Conservation (phyloP, 192 early-diverging fungal genomes). For the Coemansia sp. region DNA sequence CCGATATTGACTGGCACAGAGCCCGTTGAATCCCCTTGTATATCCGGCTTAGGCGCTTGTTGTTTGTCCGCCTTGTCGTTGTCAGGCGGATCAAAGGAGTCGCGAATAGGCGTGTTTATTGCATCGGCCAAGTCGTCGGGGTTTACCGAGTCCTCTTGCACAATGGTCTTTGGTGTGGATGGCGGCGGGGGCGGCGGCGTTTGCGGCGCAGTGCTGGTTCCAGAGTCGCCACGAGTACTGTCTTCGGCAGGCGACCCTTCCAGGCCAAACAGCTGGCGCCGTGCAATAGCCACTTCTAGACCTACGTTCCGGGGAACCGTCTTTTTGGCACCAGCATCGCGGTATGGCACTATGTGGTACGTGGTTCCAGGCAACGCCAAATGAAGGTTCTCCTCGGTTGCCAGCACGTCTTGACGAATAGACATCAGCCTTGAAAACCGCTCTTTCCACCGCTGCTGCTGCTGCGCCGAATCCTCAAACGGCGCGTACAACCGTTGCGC, state of each 20-base stretch:
- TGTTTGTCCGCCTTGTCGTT: not conserved
- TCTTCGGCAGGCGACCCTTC: not conserved
- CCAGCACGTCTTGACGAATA: conserved; percentile 37
- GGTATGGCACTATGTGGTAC: conserved; percentile 46
- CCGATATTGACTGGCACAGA: not conserved
- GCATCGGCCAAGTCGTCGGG: conserved; percentile 43
- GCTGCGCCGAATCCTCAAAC: conserved; percentile 32
- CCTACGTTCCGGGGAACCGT: conserved; percentile 17
- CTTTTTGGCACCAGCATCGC: conserved; percentile 7
- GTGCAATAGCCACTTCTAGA: conserved; percentile 39
- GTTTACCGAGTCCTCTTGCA: conserved; percentile 35
- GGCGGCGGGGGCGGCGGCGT: conserved; percentile 31
- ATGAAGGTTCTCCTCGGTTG: conserved; percentile 39
- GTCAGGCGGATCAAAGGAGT: not conserved
- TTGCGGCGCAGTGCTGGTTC: not conserved
- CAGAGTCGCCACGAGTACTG: not conserved
- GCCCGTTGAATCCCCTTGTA: not conserved
- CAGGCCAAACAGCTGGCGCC: conserved; percentile 38
- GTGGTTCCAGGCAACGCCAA: conserved; percentile 47
- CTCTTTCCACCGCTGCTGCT: conserved; percentile 49
- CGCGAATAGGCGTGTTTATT: conserved; percentile 34
- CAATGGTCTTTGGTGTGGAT: conserved; percentile 40
- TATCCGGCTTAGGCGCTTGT: no score
- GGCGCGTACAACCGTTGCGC: conserved; percentile 51
- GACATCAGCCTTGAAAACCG: conserved; percentile 33